Conservation (phyloP, 2,329 filamentous ascomycete genomes). For the Apiospora sp. region DNA sequence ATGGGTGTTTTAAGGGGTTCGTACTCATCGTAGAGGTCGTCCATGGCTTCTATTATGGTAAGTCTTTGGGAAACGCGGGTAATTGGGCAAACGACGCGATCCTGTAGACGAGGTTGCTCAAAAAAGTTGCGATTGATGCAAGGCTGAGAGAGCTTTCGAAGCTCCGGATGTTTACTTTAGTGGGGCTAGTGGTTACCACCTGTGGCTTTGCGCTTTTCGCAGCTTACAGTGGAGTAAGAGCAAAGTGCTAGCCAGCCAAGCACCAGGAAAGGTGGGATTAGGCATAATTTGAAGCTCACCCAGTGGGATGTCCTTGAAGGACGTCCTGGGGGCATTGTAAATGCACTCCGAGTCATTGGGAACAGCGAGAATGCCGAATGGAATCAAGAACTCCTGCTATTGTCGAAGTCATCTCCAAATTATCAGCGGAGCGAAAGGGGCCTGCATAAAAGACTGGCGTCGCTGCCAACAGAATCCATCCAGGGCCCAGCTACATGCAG, state of each 20-base stretch:
- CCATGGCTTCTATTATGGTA: conserved; percentile 63
- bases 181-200: neutral
- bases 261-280: neutral
- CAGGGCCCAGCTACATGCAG: neutral
- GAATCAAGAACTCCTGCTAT: neutral
- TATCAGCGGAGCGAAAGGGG: neutral
- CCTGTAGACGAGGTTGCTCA: conserved; percentile 15
- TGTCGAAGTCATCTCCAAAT: neutral
- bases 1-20: conserved; percentile 30
- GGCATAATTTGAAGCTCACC: neutral
- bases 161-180: conserved; percentile 14
- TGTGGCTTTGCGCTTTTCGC: neutral
- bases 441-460: conserved; percentile 1
- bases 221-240: neutral
- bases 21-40: conserved; percentile 97
- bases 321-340: neutral
- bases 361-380: neutral
- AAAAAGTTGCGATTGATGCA: conserved; percentile 23
- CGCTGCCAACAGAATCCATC: conserved; percentile 10
- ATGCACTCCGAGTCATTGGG: neutral
- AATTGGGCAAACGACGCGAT: conserved; percentile 26
- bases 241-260: neutral
- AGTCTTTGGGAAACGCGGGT: conserved; percentile 32
- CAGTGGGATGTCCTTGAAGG: neutral
- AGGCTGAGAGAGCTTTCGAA: conserved; percentile 17